Evolutionary conservation across 257 asterid genomes (phyloP).

Genomic region (Euphrasia confusa): DNA sequence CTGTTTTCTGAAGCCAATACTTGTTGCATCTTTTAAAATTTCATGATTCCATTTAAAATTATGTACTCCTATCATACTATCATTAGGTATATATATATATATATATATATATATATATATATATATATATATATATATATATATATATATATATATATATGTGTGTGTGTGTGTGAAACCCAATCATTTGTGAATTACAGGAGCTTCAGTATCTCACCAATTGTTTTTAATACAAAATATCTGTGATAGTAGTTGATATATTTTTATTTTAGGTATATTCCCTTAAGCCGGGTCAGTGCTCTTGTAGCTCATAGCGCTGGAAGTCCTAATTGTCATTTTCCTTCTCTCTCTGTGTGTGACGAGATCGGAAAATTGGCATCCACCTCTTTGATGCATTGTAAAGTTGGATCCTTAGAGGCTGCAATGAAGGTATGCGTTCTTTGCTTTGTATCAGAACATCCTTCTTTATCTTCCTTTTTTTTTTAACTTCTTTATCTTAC

Average conservation of each 20-base stretch:
- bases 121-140: too few species aligned
- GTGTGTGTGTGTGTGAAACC: background rate
- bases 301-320: slow-evolving; percentile 38
- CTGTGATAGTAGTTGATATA: background rate
- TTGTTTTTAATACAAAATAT: background rate
- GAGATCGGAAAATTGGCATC: slow-evolving; percentile 51
- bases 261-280: slow-evolving; percentile 59
- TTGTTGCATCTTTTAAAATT: background rate
- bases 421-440: slow-evolving; percentile 61
- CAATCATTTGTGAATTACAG: background rate
- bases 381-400: slow-evolving; percentile 63
- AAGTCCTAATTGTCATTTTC: slow-evolving; percentile 48
- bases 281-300: slow-evolving; percentile 49
- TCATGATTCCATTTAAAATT: slow-evolving; percentile 3
- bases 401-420: slow-evolving; percentile 62
- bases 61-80: too few species aligned
- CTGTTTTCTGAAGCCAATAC: background rate
- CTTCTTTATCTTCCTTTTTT: too few species aligned
- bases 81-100: background rate
- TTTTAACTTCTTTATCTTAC: too few species aligned
- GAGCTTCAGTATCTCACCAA: background rate
- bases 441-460: background rate
- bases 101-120: too few species aligned
- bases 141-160: too few species aligned
- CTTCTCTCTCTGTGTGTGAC: slow-evolving; percentile 58